phyloP scores from a whole-genome alignment of 163 green algal species.

The Coccomyxa subellipsoidea region DNA sequence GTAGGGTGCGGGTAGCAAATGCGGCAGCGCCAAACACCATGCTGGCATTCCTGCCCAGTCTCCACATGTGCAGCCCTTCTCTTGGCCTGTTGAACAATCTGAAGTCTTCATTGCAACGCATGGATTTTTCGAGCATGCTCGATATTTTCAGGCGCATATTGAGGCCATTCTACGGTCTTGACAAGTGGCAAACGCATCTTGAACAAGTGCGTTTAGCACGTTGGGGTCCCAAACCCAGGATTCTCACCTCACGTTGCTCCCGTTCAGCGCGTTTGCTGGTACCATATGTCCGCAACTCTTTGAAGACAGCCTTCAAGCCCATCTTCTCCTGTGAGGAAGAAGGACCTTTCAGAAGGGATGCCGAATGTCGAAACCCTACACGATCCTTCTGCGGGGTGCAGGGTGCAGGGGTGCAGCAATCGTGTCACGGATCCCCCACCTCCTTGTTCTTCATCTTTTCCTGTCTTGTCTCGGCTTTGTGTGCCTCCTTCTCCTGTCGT shows the following conservation, averaged over 20 bases:
- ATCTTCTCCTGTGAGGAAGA: not conserved
- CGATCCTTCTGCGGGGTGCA: not conserved
- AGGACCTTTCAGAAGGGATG: not conserved
- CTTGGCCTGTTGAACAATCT: too few relatives aligned
- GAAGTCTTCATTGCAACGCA: too few relatives aligned
- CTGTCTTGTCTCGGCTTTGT: slow-evolving; percentile 25
- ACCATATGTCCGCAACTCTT: not conserved
- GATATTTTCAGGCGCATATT: too few relatives aligned
- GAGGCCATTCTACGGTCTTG: too few relatives aligned
- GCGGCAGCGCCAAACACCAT: slow-evolving; percentile 39
- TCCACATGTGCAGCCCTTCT: not conserved
- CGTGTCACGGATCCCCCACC: not conserved
- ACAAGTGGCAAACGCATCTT: too few relatives aligned
- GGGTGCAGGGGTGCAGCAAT: not conserved
- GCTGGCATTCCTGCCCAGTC: slow-evolving; percentile 29
- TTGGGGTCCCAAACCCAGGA: not conserved
- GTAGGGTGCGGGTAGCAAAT: slow-evolving; percentile 38
- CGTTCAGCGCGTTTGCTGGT: not conserved
- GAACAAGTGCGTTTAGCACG: not conserved
- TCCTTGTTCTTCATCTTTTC: slow-evolving; percentile 12
- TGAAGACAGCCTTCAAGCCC: not conserved
- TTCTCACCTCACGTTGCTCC: not conserved
- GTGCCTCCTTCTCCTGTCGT: slow-evolving; percentile 24
- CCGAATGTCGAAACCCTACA: not conserved
- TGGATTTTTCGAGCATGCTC: too few relatives aligned